phyloP scores from a whole-genome alignment of 306 rosid genomes.

The Pterocarpus macrocarpus region DNA sequence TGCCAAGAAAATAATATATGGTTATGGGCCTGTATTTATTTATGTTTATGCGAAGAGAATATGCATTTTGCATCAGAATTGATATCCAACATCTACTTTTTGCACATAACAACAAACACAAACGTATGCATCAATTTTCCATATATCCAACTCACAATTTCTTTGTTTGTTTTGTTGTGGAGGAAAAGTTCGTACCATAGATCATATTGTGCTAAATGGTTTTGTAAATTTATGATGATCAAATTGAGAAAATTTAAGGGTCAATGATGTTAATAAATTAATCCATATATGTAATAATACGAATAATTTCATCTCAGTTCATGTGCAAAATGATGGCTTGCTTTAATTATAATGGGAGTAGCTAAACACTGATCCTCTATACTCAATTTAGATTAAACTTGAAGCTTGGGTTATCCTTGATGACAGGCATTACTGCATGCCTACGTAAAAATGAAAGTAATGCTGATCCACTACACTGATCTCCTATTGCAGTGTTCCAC shows the following conservation, averaged over 20 bases:
- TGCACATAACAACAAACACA: conserved; percentile 38
- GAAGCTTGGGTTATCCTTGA: conserved; percentile 39
- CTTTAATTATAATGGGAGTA: conserved; percentile 22
- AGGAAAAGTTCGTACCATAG: background rate
- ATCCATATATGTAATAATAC: background rate
- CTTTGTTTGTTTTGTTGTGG: background rate
- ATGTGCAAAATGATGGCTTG: conserved; percentile 42
- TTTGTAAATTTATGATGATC: conserved; percentile 21
- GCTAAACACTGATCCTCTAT: conserved; percentile 5
- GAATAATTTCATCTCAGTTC: conserved; percentile 20
- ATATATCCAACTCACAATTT: background rate
- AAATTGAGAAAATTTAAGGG: background rate
- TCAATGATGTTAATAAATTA: conserved; percentile 19
- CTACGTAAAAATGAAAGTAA: conserved; percentile 50
- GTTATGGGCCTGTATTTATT: conserved; percentile 31
- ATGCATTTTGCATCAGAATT: conserved; percentile 39
- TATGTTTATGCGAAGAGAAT: conserved; percentile 37
- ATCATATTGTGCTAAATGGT: background rate
- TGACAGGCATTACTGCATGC: conserved; percentile 45
- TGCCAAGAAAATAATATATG: conserved; percentile 30
- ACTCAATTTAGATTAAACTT: conserved; percentile 44
- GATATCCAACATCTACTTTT: conserved; percentile 3
- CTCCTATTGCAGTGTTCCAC: conserved; percentile 48
- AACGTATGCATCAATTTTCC: conserved; percentile 27
- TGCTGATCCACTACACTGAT: conserved; percentile 36